phyloP scores from a whole-genome alignment of 768 basidiomycete genomes.

The Leccinum variicolor region DNA sequence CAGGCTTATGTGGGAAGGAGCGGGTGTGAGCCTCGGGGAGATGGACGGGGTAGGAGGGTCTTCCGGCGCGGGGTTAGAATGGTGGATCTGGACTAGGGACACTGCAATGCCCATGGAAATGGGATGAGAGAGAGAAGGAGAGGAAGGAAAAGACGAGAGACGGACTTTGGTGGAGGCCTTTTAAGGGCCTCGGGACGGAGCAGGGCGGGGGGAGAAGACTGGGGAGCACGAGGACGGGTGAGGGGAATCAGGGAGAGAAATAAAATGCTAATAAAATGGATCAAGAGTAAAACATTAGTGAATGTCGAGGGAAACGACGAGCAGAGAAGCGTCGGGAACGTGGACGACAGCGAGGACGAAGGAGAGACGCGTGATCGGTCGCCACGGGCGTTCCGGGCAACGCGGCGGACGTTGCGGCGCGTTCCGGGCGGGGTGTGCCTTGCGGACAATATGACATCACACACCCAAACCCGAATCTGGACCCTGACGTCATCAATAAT shows the following conservation, averaged over 20 bases:
- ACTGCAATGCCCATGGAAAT: constrained; percentile 31
- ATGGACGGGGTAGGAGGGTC: constrained; percentile 9
- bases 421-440: constrained; percentile 29
- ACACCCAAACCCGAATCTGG: background rate
- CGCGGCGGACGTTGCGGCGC: constrained; percentile 23
- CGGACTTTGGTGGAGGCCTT: constrained; percentile 23
- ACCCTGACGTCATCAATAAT: background rate
- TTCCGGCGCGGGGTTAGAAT: constrained; percentile 16
- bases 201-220: constrained; percentile 28
- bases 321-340: constrained; percentile 15
- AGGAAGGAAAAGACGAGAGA: constrained; percentile 4
- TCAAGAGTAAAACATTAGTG: constrained; percentile 12
- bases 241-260: constrained; percentile 14
- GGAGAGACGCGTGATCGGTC: constrained; percentile 18
- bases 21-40: constrained; percentile 15
- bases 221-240: constrained; percentile 28
- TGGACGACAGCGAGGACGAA: constrained; percentile 18
- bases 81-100: constrained; percentile 31
- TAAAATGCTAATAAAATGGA: constrained; percentile 2
- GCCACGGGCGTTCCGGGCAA: constrained; percentile 11
- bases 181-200: constrained; percentile 19
- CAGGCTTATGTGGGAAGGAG: constrained; percentile 35
- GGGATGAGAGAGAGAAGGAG: constrained; percentile 5
- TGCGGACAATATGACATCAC: background rate
- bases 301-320: constrained; percentile 11